These are phyloP conservation scores for Fusarium aywerte DNA, from an alignment of 2,329 filamentous ascomycete species.

Conservation along the genomic window DNA sequence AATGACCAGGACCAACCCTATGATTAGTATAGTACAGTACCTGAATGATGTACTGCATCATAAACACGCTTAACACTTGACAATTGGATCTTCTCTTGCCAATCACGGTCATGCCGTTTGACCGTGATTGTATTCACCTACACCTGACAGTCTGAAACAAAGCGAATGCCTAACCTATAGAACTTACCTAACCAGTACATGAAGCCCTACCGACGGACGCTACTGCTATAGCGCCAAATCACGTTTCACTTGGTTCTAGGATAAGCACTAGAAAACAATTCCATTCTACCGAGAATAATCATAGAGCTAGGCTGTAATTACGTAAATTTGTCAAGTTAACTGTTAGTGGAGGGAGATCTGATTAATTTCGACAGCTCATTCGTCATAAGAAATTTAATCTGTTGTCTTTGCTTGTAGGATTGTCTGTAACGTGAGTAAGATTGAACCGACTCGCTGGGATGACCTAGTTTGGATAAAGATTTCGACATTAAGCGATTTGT, in stretches of 20 bases:
- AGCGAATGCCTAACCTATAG: not conserved
- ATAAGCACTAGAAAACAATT: not conserved
- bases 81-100: not conserved
- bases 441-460: not conserved
- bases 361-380: not conserved
- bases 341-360: not conserved
- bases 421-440: not conserved
- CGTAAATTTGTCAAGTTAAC: not conserved
- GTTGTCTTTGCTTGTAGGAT: not conserved
- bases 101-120: not conserved
- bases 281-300: not conserved
- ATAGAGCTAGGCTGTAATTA: not conserved
- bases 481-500: too few relatives aligned
- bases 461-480: not conserved
- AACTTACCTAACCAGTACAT: too few relatives aligned
- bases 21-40: not conserved
- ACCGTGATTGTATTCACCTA: not conserved
- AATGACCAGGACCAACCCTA: not conserved
- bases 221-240: not conserved
- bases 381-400: not conserved
- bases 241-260: not conserved
- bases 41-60: not conserved
- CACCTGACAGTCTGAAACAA: not conserved
- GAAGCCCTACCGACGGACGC: not conserved
- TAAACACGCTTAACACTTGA: not conserved